Percentiles rank a stretch among this genome's conserved stretches.
These are phyloP conservation scores for Xylaria scruposa DNA, from an alignment of 495 filamentous ascomycete genomes.

Conservation along the genomic window DNA sequence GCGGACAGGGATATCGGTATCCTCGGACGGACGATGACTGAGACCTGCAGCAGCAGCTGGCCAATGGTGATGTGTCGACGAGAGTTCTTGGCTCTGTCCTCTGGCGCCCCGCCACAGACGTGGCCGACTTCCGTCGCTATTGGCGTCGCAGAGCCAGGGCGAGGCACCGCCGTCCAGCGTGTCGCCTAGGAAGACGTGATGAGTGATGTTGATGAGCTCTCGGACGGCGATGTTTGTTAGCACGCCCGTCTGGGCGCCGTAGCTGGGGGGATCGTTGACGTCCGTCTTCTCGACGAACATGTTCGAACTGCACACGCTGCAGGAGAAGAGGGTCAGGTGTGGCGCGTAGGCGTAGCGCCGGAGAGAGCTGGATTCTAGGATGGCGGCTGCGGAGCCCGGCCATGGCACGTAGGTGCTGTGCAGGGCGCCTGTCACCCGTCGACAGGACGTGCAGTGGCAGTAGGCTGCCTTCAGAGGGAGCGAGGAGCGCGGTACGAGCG, in stretches of 20 bases:
- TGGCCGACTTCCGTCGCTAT: constrained; percentile 31
- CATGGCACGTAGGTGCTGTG: constrained; percentile 34
- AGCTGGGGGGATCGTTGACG: constrained; percentile 21
- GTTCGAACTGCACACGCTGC: constrained; percentile 52
- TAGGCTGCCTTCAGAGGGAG: constrained; percentile 37
- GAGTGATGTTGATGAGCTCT: constrained; percentile 42
- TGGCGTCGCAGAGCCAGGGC: constrained; percentile 43
- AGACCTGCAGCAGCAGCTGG: not conserved
- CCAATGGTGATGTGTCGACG: not conserved
- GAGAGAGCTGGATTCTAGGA: constrained; percentile 26
- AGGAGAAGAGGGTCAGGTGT: constrained; percentile 46
- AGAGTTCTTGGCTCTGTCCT: constrained; percentile 31
- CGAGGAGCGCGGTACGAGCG: constrained; percentile 25
- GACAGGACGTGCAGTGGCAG: constrained; percentile 55
- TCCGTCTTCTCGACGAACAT: constrained; percentile 46
- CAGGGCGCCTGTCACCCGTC: constrained; percentile 45
- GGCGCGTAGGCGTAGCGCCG: constrained; percentile 45
- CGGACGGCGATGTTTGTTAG: constrained; percentile 37
- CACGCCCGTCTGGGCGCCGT: constrained; percentile 43
- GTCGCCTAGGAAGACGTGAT: constrained; percentile 53
- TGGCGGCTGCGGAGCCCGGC: constrained; percentile 15
- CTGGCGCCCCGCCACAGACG: constrained; percentile 27
- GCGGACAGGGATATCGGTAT: constrained; percentile 37
- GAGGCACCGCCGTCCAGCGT: constrained; percentile 54
- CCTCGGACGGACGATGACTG: not conserved